Conservation (phyloP, 148 eudicot species). For the Heliosperma pusillum region DNA sequence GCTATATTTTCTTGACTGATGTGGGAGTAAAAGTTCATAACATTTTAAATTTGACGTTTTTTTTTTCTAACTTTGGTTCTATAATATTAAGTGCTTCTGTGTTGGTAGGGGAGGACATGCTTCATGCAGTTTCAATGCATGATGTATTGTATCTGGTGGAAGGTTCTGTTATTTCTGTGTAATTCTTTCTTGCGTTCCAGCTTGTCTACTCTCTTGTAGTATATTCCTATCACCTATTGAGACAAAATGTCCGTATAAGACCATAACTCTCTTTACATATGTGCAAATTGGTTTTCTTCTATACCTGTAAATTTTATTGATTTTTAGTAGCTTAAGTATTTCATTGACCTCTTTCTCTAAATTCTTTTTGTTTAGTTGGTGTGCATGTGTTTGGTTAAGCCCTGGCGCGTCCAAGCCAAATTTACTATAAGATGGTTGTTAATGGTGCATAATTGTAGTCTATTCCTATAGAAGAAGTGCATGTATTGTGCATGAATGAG, state of each 20-base stretch:
- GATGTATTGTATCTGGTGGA: background rate
- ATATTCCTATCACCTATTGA: background rate
- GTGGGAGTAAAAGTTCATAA: background rate
- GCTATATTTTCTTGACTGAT: background rate
- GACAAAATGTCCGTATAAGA: too few relatives aligned
- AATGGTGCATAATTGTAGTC: too few relatives aligned
- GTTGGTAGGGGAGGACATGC: conserved; percentile 2
- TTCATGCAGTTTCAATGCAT: background rate
- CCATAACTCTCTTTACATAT: too few relatives aligned
- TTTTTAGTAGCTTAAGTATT: too few relatives aligned
- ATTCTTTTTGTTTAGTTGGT: too few relatives aligned
- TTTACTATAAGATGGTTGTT: too few relatives aligned
- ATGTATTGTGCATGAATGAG: too few relatives aligned
- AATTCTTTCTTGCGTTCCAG: background rate
- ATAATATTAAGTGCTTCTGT: background rate
- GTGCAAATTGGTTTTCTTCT: background rate
- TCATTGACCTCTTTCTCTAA: too few relatives aligned
- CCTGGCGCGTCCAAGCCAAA: too few relatives aligned
- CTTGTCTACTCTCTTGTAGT: background rate
- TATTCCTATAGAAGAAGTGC: too few relatives aligned
- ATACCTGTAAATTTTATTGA: background rate
- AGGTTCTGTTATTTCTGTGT: background rate
- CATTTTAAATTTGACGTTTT: background rate
- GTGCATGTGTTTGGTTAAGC: too few relatives aligned
- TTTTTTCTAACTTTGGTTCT: background rate